Evolutionary conservation across 495 filamentous ascomycete species (phyloP).

Genomic region (Elaphomyces granulatus): DNA sequence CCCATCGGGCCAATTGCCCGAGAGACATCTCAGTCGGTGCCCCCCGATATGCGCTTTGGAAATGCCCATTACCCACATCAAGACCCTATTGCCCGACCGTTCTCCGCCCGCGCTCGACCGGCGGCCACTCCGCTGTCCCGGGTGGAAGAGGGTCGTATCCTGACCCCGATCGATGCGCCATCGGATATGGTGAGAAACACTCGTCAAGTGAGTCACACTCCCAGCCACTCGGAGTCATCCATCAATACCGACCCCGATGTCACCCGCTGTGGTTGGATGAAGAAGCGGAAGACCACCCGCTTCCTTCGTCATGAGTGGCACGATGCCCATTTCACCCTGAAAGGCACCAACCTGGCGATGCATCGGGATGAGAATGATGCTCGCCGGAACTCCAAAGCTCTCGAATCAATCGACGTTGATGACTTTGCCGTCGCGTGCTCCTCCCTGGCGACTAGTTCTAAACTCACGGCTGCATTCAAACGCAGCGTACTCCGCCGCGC

Average conservation of each 20-base stretch:
- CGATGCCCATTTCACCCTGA: slow-evolving; percentile 73
- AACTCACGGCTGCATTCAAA: slow-evolving; percentile 80
- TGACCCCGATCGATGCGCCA: slow-evolving; percentile 10
- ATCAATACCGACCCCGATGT: slow-evolving; percentile 18
- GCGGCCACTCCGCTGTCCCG: slow-evolving; percentile 38
- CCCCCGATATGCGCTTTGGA: slow-evolving; percentile 67
- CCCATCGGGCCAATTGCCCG: slow-evolving; percentile 54
- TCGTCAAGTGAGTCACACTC: slow-evolving; percentile 13
- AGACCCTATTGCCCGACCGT: slow-evolving; percentile 34
- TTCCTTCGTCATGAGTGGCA: slow-evolving; percentile 91
- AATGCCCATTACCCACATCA: slow-evolving; percentile 3
- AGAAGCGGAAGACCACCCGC: slow-evolving; percentile 80
- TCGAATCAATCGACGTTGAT: slow-evolving; percentile 85
- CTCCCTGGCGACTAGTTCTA: slow-evolving; percentile 51
- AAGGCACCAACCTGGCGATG: slow-evolving; percentile 74
- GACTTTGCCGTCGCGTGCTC: slow-evolving; percentile 92
- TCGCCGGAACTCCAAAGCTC: slow-evolving; percentile 33
- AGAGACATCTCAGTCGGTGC: slow-evolving; percentile 71
- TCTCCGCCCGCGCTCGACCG: slow-evolving; percentile 41
- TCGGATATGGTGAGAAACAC: slow-evolving; percentile 3
- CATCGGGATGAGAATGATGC: slow-evolving; percentile 47
- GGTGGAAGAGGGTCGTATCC: slow-evolving; percentile 34
- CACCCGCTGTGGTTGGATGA: slow-evolving; percentile 73
- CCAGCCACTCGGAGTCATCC: background rate
- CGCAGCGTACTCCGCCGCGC: slow-evolving; percentile 54